Evolutionary conservation across 371 early-diverging fungal species (phyloP).

Genomic region (Mortierella sp.): DNA sequence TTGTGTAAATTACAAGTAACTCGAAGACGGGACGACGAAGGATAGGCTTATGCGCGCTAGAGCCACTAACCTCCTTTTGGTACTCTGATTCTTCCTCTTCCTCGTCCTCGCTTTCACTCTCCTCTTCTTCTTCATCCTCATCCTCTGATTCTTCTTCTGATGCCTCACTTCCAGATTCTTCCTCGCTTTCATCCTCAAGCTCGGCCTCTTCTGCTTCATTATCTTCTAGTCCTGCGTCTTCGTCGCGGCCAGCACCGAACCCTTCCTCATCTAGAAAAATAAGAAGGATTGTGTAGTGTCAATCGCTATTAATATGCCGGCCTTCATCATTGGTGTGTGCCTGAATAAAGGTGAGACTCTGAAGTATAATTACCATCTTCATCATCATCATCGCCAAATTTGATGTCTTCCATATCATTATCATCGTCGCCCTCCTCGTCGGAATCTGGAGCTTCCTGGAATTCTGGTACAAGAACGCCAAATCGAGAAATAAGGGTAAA

Average conservation of each 20-base stretch:
- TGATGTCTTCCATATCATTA: constrained; percentile 53
- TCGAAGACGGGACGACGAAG: background rate
- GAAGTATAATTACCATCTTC: constrained; percentile 45
- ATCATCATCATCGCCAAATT: constrained; percentile 55
- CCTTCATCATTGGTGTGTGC: background rate
- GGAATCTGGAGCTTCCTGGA: constrained; percentile 42
- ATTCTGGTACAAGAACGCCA: constrained; percentile 16
- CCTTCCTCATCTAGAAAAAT: constrained; percentile 59
- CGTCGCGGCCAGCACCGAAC: constrained; percentile 69
- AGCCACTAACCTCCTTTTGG: constrained; percentile 57
- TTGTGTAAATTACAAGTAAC: background rate
- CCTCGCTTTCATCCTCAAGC: constrained; percentile 53
- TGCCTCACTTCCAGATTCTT: constrained; percentile 52
- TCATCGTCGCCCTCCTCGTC: constrained; percentile 56
- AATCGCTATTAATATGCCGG: background rate
- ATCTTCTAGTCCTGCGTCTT: constrained; percentile 59
- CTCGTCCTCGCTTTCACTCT: constrained; percentile 47
- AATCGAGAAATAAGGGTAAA: background rate
- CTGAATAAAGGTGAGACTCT: too few species aligned
- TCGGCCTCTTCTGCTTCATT: constrained; percentile 59
- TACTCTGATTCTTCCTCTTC: constrained; percentile 63
- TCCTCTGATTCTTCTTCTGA: constrained; percentile 54
- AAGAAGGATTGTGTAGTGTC: background rate
- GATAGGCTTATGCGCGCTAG: background rate
- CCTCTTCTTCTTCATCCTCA: constrained; percentile 62